phyloP scores from a whole-genome alignment of 768 basidiomycete genomes.

The Boletus huronensis region DNA sequence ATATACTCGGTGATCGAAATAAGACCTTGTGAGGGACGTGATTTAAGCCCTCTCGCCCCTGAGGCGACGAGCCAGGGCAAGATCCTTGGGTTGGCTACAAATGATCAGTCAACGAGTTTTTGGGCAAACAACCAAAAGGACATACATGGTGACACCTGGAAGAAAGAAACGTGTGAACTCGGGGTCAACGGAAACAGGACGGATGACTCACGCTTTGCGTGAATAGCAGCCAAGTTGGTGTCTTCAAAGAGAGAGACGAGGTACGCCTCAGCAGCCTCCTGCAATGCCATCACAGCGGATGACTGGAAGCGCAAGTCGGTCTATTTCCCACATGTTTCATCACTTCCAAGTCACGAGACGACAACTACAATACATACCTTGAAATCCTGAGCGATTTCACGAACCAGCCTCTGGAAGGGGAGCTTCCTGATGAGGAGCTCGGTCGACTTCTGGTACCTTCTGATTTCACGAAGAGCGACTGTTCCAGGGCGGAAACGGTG shows the following conservation, averaged over 20 bases:
- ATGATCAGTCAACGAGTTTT: conserved; percentile 14
- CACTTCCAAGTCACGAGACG: background rate
- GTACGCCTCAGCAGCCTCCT: conserved; percentile 90
- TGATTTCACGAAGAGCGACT: conserved; percentile 98
- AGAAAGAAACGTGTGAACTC: conserved; percentile 11
- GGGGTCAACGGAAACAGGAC: background rate
- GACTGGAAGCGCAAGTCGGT: conserved; percentile 95
- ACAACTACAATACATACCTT: conserved; percentile 53
- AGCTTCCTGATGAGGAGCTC: conserved; percentile 99
- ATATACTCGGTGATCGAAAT: background rate
- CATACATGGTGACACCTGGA: conserved; percentile 56
- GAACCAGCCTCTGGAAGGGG: conserved; percentile 97
- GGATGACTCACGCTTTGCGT: conserved; percentile 64
- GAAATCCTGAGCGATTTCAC: conserved; percentile 96
- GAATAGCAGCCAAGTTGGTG: conserved; percentile 89
- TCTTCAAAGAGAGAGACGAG: conserved; percentile 85
- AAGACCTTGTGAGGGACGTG: background rate
- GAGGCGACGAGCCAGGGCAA: conserved; percentile 81
- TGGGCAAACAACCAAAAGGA: conserved; percentile 3
- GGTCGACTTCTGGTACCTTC: conserved; percentile 98
- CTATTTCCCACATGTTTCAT: conserved; percentile 34
- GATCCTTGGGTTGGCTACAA: conserved; percentile 80
- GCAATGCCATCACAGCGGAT: conserved; percentile 89
- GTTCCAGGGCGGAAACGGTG: conserved; percentile 97
- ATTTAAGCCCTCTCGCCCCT: conserved; percentile 78